These are phyloP conservation scores for Zanthoxylum bungeanum DNA, from an alignment of 345 rosid genomes.

Conservation along the genomic window DNA sequence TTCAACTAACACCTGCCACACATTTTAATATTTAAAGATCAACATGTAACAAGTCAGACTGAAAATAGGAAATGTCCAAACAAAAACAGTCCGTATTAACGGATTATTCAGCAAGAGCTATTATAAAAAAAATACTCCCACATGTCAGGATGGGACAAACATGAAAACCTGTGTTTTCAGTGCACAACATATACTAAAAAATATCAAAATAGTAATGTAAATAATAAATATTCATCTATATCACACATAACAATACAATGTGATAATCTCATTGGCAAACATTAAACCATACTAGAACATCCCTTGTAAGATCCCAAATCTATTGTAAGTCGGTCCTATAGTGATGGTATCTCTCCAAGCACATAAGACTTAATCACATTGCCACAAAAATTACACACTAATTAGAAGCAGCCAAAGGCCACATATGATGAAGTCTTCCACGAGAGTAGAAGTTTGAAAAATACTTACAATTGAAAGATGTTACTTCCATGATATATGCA, in stretches of 20 bases:
- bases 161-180: not conserved
- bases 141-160: not conserved
- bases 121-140: not conserved
- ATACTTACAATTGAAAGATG: not conserved
- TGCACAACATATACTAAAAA: not conserved
- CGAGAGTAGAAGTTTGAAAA: not conserved
- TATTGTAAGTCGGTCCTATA: conserved; percentile 74
- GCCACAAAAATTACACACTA: conserved; percentile 15
- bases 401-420: conserved; percentile 21
- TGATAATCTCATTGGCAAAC: not conserved
- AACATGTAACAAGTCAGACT: not conserved
- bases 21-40: not conserved
- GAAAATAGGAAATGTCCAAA: not conserved
- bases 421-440: not conserved
- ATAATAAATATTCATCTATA: not conserved
- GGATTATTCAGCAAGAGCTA: not conserved
- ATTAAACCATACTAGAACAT: conserved; percentile 66
- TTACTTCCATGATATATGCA: not conserved
- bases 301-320: conserved; percentile 94
- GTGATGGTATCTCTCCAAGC: conserved; percentile 94
- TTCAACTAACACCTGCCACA: conserved; percentile 77
- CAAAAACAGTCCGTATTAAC: not conserved
- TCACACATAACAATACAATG: not conserved
- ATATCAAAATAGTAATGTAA: not conserved
- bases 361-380: conserved; percentile 69